Evolutionary conservation across 768 basidiomycete genomes (phyloP).

Genomic region (Agrocybe praecox): DNA sequence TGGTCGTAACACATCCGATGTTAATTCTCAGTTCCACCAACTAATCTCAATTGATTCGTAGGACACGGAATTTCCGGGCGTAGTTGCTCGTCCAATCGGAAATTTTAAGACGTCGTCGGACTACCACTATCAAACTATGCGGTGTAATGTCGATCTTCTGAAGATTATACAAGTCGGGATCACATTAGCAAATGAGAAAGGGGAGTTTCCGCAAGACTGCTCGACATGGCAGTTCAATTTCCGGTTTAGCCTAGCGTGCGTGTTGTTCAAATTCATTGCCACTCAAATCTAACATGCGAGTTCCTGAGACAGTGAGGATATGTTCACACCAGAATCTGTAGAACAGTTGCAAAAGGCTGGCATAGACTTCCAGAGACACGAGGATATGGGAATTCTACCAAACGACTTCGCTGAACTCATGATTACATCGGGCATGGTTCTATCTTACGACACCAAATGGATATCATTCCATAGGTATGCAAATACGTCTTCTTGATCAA

Average conservation of each 20-base stretch:
- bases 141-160: slow-evolving; percentile 97
- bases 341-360: slow-evolving; percentile 94
- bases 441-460: slow-evolving; percentile 90
- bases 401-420: slow-evolving; percentile 96
- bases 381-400: slow-evolving; percentile 88
- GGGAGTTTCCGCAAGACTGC: slow-evolving; percentile 85
- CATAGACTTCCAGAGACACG: slow-evolving; percentile 92
- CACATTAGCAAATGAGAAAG: slow-evolving; percentile 92
- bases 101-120: slow-evolving; percentile 96
- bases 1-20: slow-evolving; percentile 57
- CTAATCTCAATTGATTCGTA: slow-evolving; percentile 38
- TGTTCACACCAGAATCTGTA: slow-evolving; percentile 98
- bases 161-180: slow-evolving; percentile 98
- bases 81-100: slow-evolving; percentile 96
- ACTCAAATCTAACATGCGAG: neutral
- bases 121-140: slow-evolving; percentile 99
- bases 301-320: slow-evolving; percentile 74
- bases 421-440: slow-evolving; percentile 94
- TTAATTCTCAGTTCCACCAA: slow-evolving; percentile 18
- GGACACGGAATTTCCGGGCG: slow-evolving; percentile 99
- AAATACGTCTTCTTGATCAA: neutral
- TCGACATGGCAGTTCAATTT: slow-evolving; percentile 99
- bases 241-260: slow-evolving; percentile 79
- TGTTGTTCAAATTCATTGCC: slow-evolving; percentile 1
- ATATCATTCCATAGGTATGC: slow-evolving; percentile 96